Conservation (phyloP, 345 rosid species). For the Linum trigynum region DNA sequence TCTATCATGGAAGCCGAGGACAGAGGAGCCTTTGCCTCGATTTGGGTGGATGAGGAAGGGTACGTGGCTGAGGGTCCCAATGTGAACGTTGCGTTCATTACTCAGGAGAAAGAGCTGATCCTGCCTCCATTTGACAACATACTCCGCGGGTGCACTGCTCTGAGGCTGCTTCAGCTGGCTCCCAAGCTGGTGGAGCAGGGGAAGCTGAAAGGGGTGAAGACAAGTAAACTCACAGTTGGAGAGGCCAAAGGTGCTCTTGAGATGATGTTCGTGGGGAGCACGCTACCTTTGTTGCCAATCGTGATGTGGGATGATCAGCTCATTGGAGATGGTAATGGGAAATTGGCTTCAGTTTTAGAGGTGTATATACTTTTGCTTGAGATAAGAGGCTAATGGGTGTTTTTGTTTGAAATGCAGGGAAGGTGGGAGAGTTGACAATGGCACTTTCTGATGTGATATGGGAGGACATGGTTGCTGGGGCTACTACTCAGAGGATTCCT, state of each 20-base stretch:
- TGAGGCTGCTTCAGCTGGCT: conserved; percentile 52
- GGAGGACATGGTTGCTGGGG: conserved; percentile 61
- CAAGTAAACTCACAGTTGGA: conserved; percentile 28
- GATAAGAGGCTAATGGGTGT: neutral
- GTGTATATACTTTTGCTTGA: neutral
- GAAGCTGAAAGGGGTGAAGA: conserved; percentile 33
- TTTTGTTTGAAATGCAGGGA: conserved; percentile 28
- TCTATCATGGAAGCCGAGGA: conserved; percentile 64
- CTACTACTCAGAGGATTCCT: conserved; percentile 31
- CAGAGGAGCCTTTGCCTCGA: conserved; percentile 44
- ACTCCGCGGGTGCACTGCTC: conserved; percentile 62
- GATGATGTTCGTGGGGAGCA: conserved; percentile 68
- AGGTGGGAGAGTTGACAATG: conserved; percentile 58
- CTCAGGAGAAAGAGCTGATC: conserved; percentile 42
- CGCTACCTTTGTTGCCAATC: conserved; percentile 53
- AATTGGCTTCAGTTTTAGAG: neutral
- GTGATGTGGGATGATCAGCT: conserved; percentile 54
- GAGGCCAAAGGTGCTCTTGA: conserved; percentile 46
- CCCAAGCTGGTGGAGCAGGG: conserved; percentile 48
- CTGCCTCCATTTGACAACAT: conserved; percentile 55
- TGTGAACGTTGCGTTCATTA: conserved; percentile 53
- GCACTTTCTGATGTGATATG: conserved; percentile 58
- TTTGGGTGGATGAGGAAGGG: conserved; percentile 58
- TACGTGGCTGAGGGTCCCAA: conserved; percentile 61
- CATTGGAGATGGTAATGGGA: conserved; percentile 49